Conservation (phyloP, 2,329 filamentous ascomycete genomes). For the Talaromyces marneffei region DNA sequence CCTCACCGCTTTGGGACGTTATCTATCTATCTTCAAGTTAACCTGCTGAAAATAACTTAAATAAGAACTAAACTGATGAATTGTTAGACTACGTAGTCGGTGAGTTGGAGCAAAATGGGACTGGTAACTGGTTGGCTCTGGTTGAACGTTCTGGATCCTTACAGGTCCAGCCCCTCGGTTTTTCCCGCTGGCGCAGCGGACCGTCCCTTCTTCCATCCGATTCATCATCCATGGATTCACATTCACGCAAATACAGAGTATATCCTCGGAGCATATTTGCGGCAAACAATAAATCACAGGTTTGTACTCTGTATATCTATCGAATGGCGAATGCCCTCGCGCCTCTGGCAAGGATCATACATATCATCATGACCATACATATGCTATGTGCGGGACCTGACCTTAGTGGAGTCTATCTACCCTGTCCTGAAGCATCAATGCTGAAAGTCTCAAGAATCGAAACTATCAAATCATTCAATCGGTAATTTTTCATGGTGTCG, state of each 20-base stretch:
- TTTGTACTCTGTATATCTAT: too few species aligned
- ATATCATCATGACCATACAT: constrained; percentile 19
- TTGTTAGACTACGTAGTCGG: neutral
- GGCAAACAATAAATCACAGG: neutral
- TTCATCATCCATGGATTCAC: neutral
- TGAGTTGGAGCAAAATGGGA: neutral
- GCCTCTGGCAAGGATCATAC: constrained; percentile 6
- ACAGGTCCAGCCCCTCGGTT: constrained; percentile 10
- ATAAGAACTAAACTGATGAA: neutral
- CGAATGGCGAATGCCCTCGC: neutral
- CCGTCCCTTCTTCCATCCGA: constrained; percentile 6
- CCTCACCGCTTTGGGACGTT: neutral
- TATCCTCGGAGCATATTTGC: neutral
- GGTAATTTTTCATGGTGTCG: neutral
- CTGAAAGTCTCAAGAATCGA: neutral
- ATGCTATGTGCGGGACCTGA: constrained; percentile 20
- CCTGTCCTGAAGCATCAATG: neutral
- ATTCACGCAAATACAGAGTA: neutral
- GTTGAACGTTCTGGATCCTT: neutral
- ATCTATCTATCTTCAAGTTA: neutral
- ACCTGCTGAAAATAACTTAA: neutral
- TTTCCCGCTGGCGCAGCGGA: constrained; percentile 7
- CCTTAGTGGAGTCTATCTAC: constrained; percentile 5
- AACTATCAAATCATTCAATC: neutral
- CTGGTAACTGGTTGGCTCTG: neutral